These are phyloP conservation scores for Hyaloscypha variabilis DNA, from an alignment of 495 filamentous ascomycete species.

Conservation along the genomic window DNA sequence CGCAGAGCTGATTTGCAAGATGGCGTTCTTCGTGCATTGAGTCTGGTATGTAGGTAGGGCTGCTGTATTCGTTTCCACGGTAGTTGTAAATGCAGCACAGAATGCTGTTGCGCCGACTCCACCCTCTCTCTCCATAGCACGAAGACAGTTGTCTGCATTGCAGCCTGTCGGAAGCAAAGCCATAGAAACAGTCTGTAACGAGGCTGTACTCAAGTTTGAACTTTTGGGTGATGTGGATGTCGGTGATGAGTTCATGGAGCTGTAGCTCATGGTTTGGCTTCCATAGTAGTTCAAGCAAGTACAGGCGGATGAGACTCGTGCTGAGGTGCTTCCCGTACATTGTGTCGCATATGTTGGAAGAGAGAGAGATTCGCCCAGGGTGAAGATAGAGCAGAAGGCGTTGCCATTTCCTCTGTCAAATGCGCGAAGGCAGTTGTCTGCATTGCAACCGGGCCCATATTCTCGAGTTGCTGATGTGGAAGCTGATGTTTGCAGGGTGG, in stretches of 20 bases:
- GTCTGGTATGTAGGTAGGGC: conserved; percentile 2
- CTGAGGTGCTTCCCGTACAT: not conserved
- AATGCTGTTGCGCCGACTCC: conserved; percentile 6
- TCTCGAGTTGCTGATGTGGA: not conserved
- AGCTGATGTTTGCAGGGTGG: conserved; percentile 1
- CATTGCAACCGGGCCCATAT: conserved; percentile 10
- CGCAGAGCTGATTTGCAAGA: conserved; percentile 7
- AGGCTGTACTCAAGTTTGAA: not conserved
- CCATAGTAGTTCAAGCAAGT: conserved; percentile 10
- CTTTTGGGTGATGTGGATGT: not conserved
- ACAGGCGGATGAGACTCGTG: not conserved
- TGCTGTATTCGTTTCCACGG: not conserved
- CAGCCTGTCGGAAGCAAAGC: not conserved
- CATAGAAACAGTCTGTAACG: not conserved
- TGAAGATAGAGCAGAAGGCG: conserved; percentile 4
- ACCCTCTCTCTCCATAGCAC: conserved; percentile 8
- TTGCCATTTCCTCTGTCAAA: not conserved
- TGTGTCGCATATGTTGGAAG: conserved; percentile 2
- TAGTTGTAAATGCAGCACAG: not conserved
- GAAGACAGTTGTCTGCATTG: conserved; percentile 14
- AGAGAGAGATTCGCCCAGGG: not conserved
- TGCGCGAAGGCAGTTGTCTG: conserved; percentile 3
- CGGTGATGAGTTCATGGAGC: not conserved
- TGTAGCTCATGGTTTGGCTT: not conserved
- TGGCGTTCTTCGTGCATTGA: not conserved